Percentiles rank a stretch among this genome's conserved stretches.
Conservation (phyloP, 768 basidiomycete species). For the Xanthoconium stramineum region DNA sequence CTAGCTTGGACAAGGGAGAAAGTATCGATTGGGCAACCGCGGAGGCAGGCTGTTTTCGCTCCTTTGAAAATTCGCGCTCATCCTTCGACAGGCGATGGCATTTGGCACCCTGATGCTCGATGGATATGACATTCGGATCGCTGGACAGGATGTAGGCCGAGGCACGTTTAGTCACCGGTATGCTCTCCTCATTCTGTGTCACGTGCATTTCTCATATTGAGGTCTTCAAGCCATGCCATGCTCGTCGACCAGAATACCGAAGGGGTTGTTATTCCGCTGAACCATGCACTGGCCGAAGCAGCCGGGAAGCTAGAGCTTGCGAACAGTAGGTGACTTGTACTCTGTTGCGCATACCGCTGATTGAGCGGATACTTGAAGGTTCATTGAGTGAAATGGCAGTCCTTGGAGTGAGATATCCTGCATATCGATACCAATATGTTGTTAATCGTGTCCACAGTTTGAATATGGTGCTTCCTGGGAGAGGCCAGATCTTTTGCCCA, state of each 20-base stretch:
- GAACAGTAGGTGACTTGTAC: conserved; percentile 58
- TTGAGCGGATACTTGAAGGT: conserved; percentile 38
- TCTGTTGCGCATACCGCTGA: background rate
- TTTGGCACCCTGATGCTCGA: conserved; percentile 84
- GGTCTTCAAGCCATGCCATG: conserved; percentile 72
- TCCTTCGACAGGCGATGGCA: conserved; percentile 62
- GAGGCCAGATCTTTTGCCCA: conserved; percentile 71
- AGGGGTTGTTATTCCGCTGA: conserved; percentile 75
- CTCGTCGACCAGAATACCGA: conserved; percentile 86
- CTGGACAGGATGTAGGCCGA: conserved; percentile 89
- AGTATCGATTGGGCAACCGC: conserved; percentile 89
- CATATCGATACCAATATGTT: background rate
- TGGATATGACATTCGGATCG: conserved; percentile 81
- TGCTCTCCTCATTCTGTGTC: background rate
- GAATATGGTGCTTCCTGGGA: conserved; percentile 93
- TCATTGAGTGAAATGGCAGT: conserved; percentile 89
- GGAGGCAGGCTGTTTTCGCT: conserved; percentile 48
- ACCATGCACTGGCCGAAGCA: conserved; percentile 53
- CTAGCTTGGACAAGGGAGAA: conserved; percentile 61
- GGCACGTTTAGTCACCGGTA: conserved; percentile 85
- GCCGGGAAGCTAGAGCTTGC: conserved; percentile 78
- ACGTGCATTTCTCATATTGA: background rate
- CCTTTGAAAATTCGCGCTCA: background rate
- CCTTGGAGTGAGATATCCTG: conserved; percentile 58
- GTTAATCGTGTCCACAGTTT: conserved; percentile 48